Base-by-base conservation (phyloP, 2,329 filamentous ascomycete genomes). In the Pyrenophora tritici-repentis region DNA sequence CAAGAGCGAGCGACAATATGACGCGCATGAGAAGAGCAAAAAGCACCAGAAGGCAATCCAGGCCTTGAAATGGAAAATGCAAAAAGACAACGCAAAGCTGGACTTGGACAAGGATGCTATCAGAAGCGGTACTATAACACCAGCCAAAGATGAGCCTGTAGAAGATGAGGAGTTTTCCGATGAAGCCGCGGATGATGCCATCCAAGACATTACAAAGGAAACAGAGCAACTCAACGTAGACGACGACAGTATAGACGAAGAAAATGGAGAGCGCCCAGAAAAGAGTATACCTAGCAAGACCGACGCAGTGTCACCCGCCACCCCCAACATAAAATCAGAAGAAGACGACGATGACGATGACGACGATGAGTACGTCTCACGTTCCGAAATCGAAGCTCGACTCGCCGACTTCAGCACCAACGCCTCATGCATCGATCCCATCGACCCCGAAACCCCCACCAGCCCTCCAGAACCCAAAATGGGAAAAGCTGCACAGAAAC, bases 21-120 rank as follows among this genome's bases (percentile, higher is more conserved):
- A 95, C 65, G 87, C 89, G 3, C 94, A 99, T 66, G 92, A 97
- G 76, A 91, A 88, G 76, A 97, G 93, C 79, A 99, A 96, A 73
- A 99, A 97, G 75, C 94, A 99, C 66, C 75, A 87, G 55, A 97
- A 96, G 70, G 88, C 91, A 2, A 82, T 97, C 6, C 87, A 92
- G 60, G 84, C 91, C 54, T 75, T 99, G 33, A 86, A 85, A 64
- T 82, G 84, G 65, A 87, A 94, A 70, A 96, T 99, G 91, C 84
- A 82, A 62, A 86, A 87, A 62, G 89, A 99, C 65, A 88, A 92
- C 63, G 78, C 79, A 39, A 79, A 85, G 41, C 72, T 91, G 29
- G 67, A 77, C 47, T 61, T 80, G 29, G 75, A 77, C 17, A 70
- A 72, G 4, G 72, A 75, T 22, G 59, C 59, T 3, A 45, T 61